Conservation (phyloP, 2,329 filamentous ascomycete species). For the Chaetomium strumarium region DNA sequence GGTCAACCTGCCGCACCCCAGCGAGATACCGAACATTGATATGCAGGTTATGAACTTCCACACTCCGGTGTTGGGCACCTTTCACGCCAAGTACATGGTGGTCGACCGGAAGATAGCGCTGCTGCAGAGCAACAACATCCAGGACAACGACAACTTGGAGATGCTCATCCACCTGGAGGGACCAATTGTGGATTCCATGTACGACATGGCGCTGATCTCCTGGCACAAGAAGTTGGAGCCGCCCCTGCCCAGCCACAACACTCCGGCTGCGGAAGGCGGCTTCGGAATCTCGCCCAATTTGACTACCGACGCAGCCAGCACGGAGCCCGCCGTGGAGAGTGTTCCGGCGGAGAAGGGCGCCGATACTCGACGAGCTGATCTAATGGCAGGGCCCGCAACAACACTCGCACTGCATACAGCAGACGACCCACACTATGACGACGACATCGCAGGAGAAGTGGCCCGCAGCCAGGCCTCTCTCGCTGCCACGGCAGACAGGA, state of each 20-base stretch:
- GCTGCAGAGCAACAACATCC: constrained; percentile 73
- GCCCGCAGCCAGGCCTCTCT: constrained; percentile 54
- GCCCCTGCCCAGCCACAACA: constrained; percentile 49
- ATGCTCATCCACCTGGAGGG: constrained; percentile 76
- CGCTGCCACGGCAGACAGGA: constrained; percentile 37
- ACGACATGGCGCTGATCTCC: constrained; percentile 66
- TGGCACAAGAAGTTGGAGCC: constrained; percentile 62
- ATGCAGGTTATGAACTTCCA: constrained; percentile 71
- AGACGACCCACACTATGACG: constrained; percentile 59
- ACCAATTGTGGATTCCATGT: constrained; percentile 68
- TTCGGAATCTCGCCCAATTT: constrained; percentile 24
- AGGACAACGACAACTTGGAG: constrained; percentile 73
- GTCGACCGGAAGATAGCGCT: constrained; percentile 66
- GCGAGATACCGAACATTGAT: constrained; percentile 66
- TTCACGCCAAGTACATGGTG: constrained; percentile 73
- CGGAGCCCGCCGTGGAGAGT: too few species aligned
- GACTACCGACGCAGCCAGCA: background rate
- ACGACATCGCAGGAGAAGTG: constrained; percentile 54
- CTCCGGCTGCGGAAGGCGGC: constrained; percentile 39
- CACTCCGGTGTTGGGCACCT: constrained; percentile 62
- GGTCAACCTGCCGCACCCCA: constrained; percentile 54
- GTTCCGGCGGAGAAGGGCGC: too few species aligned
- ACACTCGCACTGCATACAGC: constrained; percentile 53
- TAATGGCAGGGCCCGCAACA: too few species aligned
- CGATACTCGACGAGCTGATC: too few species aligned